Base-by-base conservation (phyloP, 1,139 yeast species). In the Geotrichum cucujoidarum region DNA sequence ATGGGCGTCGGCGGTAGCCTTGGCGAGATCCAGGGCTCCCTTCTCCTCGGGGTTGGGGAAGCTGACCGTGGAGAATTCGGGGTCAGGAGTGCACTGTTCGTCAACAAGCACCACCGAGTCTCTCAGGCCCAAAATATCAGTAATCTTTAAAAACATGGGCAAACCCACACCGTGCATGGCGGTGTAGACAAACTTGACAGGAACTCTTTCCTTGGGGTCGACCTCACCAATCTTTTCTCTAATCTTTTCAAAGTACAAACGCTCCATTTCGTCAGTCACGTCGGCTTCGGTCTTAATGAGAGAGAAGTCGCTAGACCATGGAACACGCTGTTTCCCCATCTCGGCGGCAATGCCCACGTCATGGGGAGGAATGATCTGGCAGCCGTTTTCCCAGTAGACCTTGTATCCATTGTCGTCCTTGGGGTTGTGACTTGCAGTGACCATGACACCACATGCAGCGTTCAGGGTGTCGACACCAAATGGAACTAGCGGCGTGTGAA, bases 11-110 rank as follows among this genome's bases (percentile, higher is more conserved):
- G 89, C 92, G 1, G 68, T 63, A 14, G 63, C 51, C 27, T 82
- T 81, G 0, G 95, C 92, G 45, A 83, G 61, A 55, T 81, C 84
- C 51, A 92, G 70, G 0, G 97, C 97, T 1, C 97, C 97, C 53
- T 80, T 78, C 61, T 92, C 98, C 65, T 92, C 98, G 0, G 98
- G 98, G 59, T 92, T 92, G 3, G 98, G 98, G 61, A 92, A 92
- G 41, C 67, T 68, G 7, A 90, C 97, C 0, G 97, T 86, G 1
- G 89, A 78, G 61, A 92, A 92, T 25, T 73, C 76, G 0, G 97
- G 95, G 65, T 92, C 90, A 0, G 97, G 96, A 0, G 55, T 30
- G 3, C 73, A 72, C 63, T 92, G 98, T 56, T 78, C 78, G 2
- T 62, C 56, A 0, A 83, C 90, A 4, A 71, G 70, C 2, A 70